Evolutionary conservation across 306 rosid species (phyloP).

Genomic region (Vigna trinervia): DNA sequence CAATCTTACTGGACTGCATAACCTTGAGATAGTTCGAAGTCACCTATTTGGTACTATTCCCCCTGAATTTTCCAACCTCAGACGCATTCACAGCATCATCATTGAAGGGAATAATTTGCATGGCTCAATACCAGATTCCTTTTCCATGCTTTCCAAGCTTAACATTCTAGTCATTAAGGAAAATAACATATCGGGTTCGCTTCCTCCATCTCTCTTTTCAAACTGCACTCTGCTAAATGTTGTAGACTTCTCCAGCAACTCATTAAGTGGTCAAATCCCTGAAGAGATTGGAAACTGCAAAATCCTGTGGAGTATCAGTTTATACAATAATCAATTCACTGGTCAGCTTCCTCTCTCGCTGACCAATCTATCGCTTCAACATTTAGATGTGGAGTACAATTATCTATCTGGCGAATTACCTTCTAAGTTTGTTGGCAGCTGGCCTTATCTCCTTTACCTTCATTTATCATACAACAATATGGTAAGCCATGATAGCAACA

Average conservation of each 20-base stretch:
- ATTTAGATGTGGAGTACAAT: constrained; percentile 67
- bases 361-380: constrained; percentile 41
- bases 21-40: constrained; percentile 44
- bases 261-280: constrained; percentile 61
- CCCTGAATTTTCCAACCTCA: constrained; percentile 54
- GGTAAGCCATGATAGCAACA: constrained; percentile 62
- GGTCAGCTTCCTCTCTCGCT: constrained; percentile 66
- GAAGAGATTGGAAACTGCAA: constrained; percentile 67
- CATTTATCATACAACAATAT: constrained; percentile 66
- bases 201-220: constrained; percentile 65
- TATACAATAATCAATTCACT: constrained; percentile 66
- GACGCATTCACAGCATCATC: constrained; percentile 50
- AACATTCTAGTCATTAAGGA: constrained; percentile 34
- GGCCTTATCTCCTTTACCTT: constrained; percentile 50
- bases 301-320: constrained; percentile 58
- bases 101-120: constrained; percentile 54
- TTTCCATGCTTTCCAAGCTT: constrained; percentile 57
- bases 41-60: constrained; percentile 61
- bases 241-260: constrained; percentile 66
- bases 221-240: constrained; percentile 55
- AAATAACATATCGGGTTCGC: constrained; percentile 51
- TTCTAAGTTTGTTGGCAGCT: constrained; percentile 41
- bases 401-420: constrained; percentile 67
- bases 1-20: constrained; percentile 72
- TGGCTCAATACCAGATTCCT: constrained; percentile 64